phyloP scores from a whole-genome alignment of 2,329 filamentous ascomycete species.

The Sphaceloma murrayae region DNA sequence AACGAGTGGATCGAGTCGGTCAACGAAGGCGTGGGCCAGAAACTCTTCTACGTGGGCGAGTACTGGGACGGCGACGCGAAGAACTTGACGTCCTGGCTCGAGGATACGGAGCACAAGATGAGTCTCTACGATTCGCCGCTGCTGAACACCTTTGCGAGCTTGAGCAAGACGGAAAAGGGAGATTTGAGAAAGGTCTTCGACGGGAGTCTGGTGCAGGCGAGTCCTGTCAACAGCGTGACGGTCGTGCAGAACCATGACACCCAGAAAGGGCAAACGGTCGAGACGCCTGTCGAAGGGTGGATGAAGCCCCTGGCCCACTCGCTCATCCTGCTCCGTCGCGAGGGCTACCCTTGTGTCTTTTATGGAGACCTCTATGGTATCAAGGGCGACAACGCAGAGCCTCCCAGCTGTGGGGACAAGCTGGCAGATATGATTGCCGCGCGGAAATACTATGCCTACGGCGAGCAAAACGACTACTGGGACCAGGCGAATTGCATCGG shows the following conservation, averaged over 20 bases:
- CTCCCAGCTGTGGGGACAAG: constrained; percentile 32
- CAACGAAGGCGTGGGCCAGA: constrained; percentile 33
- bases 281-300: constrained; percentile 52
- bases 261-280: constrained; percentile 52
- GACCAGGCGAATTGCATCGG: constrained; percentile 52
- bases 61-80: constrained; percentile 53
- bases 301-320: constrained; percentile 66
- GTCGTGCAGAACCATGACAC: constrained; percentile 67
- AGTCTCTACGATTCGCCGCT: constrained; percentile 56
- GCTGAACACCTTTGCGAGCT: constrained; percentile 55
- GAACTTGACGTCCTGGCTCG: constrained; percentile 49
- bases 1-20: constrained; percentile 50
- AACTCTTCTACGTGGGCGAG: constrained; percentile 57
- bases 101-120: constrained; percentile 33
- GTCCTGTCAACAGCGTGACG: constrained; percentile 52
- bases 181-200: constrained; percentile 50
- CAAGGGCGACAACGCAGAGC: constrained; percentile 41
- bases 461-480: constrained; percentile 54
- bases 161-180: constrained; percentile 26
- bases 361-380: constrained; percentile 62
- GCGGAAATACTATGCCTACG: constrained; percentile 58
- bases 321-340: constrained; percentile 56
- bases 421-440: constrained; percentile 52
- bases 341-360: constrained; percentile 59
- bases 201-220: constrained; percentile 45